Conservation (phyloP, 345 rosid species). For the Aethionema arabicum region DNA sequence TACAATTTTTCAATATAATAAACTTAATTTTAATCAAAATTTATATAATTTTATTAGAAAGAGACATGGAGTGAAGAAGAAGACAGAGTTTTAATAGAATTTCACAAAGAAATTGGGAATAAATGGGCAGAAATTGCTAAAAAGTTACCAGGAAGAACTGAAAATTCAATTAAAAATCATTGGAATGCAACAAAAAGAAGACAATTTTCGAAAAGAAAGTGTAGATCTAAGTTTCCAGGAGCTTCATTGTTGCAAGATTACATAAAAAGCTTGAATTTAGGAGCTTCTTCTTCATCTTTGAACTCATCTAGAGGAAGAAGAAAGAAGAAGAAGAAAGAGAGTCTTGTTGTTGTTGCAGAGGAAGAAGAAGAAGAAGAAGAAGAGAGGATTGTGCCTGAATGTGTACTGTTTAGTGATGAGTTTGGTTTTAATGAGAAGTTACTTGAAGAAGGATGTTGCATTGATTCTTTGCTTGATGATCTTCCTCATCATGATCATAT, state of each 20-base stretch:
- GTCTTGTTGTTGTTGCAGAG: constrained; percentile 9
- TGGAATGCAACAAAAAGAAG: constrained; percentile 98
- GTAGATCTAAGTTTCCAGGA: constrained; percentile 72
- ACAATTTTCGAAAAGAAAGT: constrained; percentile 80
- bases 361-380: constrained; percentile 22
- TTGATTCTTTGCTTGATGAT: constrained; percentile 71
- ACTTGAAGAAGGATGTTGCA: constrained; percentile 57
- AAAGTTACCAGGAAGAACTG: constrained; percentile 90
- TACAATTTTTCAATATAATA: too few relatives aligned
- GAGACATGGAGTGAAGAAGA: constrained; percentile 93
- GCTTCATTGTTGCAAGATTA: constrained; percentile 83
- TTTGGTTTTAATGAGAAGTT: constrained; percentile 61
- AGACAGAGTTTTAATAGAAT: constrained; percentile 68
- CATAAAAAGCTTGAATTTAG: constrained; percentile 78
- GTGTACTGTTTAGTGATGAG: constrained; percentile 51
- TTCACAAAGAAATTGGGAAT: constrained; percentile 88
- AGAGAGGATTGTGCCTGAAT: constrained; percentile 52
- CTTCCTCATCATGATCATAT: constrained; percentile 43
- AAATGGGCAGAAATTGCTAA: constrained; percentile 98
- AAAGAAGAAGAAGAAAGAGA: constrained; percentile 33
- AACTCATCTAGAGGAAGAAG: constrained; percentile 26
- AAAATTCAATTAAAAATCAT: constrained; percentile 97
- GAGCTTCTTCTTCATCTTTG: constrained; percentile 13
- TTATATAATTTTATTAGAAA: constrained; percentile 42
- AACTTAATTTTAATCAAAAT: too few relatives aligned